phyloP scores from a whole-genome alignment of 2,329 filamentous ascomycete species.

The Cladophialophora carrionii region DNA sequence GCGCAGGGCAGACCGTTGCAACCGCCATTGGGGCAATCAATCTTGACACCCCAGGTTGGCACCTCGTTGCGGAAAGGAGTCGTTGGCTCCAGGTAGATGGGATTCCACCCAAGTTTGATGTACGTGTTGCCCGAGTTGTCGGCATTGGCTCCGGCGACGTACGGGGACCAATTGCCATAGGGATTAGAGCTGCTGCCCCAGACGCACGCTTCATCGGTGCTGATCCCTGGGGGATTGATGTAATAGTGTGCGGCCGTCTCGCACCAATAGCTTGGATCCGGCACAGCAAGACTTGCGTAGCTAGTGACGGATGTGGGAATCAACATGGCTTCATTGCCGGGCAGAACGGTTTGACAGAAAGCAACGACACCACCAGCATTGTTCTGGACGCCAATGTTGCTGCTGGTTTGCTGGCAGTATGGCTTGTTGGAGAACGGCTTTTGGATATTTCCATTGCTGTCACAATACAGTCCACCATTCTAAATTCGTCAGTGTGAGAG shows the following conservation, averaged over 20 bases:
- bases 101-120: conserved; percentile 77
- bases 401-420: conserved; percentile 72
- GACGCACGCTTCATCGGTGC: conserved; percentile 64
- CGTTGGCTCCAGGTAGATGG: conserved; percentile 64
- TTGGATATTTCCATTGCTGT: conserved; percentile 64
- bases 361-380: conserved; percentile 65
- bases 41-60: conserved; percentile 69
- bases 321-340: conserved; percentile 79
- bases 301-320: conserved; percentile 70
- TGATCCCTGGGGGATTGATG: conserved; percentile 72
- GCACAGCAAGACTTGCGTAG: conserved; percentile 67
- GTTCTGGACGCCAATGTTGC: conserved; percentile 68
- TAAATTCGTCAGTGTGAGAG: conserved; percentile 43
- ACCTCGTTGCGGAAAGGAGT: conserved; percentile 59
- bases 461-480: conserved; percentile 76
- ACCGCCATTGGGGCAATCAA: conserved; percentile 66
- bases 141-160: conserved; percentile 75
- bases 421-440: conserved; percentile 70
- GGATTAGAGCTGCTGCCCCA: conserved; percentile 69
- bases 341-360: conserved; percentile 78
- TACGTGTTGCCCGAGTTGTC: conserved; percentile 67
- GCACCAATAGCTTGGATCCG: conserved; percentile 70
- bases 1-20: conserved; percentile 76
- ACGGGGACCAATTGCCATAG: conserved; percentile 76
- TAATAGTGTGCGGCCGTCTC: conserved; percentile 76